Conservation (phyloP, 305 asterid genomes). For the Nicotiana rustica region DNA sequence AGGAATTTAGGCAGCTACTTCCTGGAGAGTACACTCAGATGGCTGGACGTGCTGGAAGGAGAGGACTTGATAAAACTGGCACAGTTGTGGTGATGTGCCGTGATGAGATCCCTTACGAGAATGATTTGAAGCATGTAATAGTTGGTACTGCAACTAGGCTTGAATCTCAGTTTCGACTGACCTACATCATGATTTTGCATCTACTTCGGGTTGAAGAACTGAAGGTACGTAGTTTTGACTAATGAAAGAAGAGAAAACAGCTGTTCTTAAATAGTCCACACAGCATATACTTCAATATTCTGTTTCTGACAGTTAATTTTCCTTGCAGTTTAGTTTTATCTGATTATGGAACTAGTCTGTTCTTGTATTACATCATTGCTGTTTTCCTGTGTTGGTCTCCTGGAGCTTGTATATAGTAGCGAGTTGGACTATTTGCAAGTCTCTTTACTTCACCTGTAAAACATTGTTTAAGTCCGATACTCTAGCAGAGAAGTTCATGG, state of each 20-base stretch:
- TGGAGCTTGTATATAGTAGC: background rate
- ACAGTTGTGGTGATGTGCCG: conserved; percentile 93
- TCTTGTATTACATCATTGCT: background rate
- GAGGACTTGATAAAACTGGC: conserved; percentile 98
- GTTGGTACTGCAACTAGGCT: conserved; percentile 95
- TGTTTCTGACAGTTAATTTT: conserved; percentile 11
- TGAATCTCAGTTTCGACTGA: conserved; percentile 94
- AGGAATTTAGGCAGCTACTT: conserved; percentile 86
- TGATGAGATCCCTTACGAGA: conserved; percentile 90
- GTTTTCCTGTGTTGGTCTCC: background rate
- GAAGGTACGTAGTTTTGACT: conserved; percentile 65
- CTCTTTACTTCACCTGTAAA: background rate
- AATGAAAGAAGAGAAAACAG: conserved; percentile 35
- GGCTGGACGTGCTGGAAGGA: conserved; percentile 99
- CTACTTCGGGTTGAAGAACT: conserved; percentile 98
- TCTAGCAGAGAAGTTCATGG: background rate
- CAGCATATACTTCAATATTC: background rate
- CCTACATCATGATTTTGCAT: conserved; percentile 97
- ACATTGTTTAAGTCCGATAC: too few relatives aligned
- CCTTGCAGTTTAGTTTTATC: conserved; percentile 24
- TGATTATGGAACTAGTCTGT: background rate
- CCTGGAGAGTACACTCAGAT: conserved; percentile 99
- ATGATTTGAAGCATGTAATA: conserved; percentile 74
- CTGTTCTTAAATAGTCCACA: conserved; percentile 5
- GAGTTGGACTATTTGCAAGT: background rate